Conservation (phyloP, 768 basidiomycete species). For the Naganishia friedmannii region DNA sequence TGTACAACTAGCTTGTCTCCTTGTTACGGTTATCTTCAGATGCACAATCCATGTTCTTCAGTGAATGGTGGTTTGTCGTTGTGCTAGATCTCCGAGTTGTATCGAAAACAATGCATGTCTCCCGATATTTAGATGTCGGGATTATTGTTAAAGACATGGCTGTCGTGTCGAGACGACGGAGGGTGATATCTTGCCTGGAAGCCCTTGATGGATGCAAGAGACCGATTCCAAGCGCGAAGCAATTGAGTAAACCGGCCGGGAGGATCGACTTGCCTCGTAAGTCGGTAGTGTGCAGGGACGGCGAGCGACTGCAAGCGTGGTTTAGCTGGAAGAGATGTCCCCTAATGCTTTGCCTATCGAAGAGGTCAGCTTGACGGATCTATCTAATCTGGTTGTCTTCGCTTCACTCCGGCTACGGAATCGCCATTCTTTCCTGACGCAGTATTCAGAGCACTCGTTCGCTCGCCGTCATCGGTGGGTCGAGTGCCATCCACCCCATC, state of each 20-base stretch:
- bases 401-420: neutral
- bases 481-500: neutral
- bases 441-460: neutral
- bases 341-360: too few species aligned
- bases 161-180: too few species aligned
- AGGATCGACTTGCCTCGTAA: too few species aligned
- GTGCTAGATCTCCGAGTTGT: slow-evolving; percentile 1
- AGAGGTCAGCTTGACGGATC: too few species aligned
- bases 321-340: too few species aligned
- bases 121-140: neutral
- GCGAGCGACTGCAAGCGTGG: too few species aligned
- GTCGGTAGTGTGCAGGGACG: too few species aligned
- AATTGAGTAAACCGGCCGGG: too few species aligned
- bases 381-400: neutral
- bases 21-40: neutral
- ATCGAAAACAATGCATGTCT: neutral
- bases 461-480: neutral
- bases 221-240: too few species aligned
- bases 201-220: too few species aligned
- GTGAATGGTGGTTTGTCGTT: neutral
- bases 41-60: neutral
- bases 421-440: neutral
- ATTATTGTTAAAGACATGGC: neutral
- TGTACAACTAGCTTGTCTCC: slow-evolving; percentile 5
- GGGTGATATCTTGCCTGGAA: too few species aligned